These are phyloP conservation scores for Naganishia sp. DNA, from an alignment of 1,284 basidiomycete genomes.

Conservation along the genomic window DNA sequence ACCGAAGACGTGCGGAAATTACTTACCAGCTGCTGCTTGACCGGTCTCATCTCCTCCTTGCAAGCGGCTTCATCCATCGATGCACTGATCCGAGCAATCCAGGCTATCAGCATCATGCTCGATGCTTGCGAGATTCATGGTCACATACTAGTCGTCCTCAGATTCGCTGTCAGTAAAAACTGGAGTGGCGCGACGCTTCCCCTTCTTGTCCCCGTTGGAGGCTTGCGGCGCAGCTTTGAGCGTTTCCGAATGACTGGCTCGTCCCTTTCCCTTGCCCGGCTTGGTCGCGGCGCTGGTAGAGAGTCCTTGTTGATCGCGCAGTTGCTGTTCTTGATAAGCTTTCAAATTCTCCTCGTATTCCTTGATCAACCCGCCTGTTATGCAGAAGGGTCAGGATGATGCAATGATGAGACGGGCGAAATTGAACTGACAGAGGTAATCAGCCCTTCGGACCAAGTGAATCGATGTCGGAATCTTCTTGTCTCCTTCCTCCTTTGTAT, in stretches of 20 bases:
- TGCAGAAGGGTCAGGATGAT: not conserved
- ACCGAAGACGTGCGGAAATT: conserved; percentile 1
- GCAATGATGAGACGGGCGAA: not conserved
- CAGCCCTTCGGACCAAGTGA: conserved; percentile 93
- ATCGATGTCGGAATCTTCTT: conserved; percentile 92
- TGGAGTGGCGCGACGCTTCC: conserved; percentile 64
- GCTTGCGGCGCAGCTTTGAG: conserved; percentile 20
- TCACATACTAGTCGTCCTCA: conserved; percentile 67
- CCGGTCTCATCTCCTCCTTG: conserved; percentile 93
- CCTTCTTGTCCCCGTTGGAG: conserved; percentile 31
- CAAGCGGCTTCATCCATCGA: conserved; percentile 95
- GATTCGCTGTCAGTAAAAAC: conserved; percentile 88
- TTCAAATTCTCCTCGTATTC: conserved; percentile 91
- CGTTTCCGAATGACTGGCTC: conserved; percentile 12
- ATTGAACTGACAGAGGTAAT: conserved; percentile 66
- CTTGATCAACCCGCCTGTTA: conserved; percentile 66
- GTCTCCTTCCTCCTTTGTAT: conserved; percentile 58
- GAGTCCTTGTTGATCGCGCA: conserved; percentile 25
- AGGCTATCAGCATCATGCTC: conserved; percentile 33
- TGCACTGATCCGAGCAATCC: conserved; percentile 59
- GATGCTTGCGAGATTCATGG: not conserved
- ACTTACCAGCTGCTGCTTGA: conserved; percentile 89
- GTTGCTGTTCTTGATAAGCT: conserved; percentile 58
- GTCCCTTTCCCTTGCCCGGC: conserved; percentile 13
- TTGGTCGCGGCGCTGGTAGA: conserved; percentile 1